Evolutionary conservation across 2,329 filamentous ascomycete genomes (phyloP).

Genomic region (Neopestalotiopsis rosae): DNA sequence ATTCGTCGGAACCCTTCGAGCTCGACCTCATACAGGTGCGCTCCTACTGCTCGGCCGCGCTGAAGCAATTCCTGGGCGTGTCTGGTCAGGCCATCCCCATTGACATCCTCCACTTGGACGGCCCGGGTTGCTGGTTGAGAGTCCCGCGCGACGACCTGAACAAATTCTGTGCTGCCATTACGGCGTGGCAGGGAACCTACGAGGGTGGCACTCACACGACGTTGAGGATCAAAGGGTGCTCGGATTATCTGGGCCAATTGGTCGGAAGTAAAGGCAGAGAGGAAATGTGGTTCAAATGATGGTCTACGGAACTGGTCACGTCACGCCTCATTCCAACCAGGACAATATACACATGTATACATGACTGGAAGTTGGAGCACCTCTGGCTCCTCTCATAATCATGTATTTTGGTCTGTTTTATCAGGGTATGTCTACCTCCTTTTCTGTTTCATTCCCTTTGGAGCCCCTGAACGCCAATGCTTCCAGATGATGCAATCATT

Average conservation of each 20-base stretch:
- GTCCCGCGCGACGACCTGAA: constrained; percentile 65
- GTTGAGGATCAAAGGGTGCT: constrained; percentile 61
- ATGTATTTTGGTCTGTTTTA: constrained; percentile 6
- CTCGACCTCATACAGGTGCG: constrained; percentile 69
- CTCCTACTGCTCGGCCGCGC: constrained; percentile 65
- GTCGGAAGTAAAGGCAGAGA: constrained; percentile 54
- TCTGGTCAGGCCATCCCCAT: constrained; percentile 70
- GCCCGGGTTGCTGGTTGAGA: constrained; percentile 65
- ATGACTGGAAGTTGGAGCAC: constrained; percentile 7
- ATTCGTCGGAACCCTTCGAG: constrained; percentile 21
- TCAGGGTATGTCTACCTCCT: constrained; percentile 21
- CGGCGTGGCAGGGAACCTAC: constrained; percentile 63
- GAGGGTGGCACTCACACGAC: constrained; percentile 51
- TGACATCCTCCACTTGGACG: constrained; percentile 70
- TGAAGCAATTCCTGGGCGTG: constrained; percentile 73
- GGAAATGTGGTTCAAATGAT: constrained; percentile 53
- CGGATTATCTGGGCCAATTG: constrained; percentile 68
- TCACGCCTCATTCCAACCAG: background rate
- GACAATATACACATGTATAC: background rate
- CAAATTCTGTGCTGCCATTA: constrained; percentile 67
- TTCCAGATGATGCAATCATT: constrained; percentile 32
- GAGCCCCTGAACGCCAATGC: constrained; percentile 38
- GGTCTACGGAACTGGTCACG: constrained; percentile 24
- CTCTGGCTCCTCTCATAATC: constrained; percentile 6
- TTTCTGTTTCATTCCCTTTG: constrained; percentile 22